These are phyloP conservation scores for Suillus hirtellus DNA, from an alignment of 768 basidiomycete species.

Conservation along the genomic window DNA sequence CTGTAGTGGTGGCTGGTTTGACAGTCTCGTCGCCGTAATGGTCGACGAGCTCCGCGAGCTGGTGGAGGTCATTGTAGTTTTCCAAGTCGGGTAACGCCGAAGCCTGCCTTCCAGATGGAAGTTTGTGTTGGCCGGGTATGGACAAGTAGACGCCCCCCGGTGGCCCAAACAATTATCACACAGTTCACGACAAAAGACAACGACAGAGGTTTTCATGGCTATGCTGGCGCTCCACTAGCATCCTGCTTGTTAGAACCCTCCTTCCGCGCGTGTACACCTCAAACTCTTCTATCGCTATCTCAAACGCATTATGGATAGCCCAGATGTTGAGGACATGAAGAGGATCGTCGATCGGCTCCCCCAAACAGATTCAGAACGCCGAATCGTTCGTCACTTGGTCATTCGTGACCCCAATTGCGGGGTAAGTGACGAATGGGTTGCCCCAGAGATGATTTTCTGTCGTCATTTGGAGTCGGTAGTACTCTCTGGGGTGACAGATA, in stretches of 20 bases:
- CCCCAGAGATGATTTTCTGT: conserved; percentile 54
- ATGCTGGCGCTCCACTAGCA: conserved; percentile 7
- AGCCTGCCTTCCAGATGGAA: not conserved
- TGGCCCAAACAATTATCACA: not conserved
- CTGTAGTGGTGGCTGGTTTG: conserved; percentile 32
- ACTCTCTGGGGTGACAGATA: conserved; percentile 65
- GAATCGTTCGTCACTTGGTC: conserved; percentile 59
- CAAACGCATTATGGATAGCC: conserved; percentile 23
- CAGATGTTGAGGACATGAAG: conserved; percentile 52
- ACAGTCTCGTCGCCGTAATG: conserved; percentile 37
- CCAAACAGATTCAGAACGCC: conserved; percentile 53
- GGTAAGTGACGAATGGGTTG: conserved; percentile 63
- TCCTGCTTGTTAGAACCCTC: not conserved
- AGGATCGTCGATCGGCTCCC: conserved; percentile 62
- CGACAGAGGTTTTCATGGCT: not conserved
- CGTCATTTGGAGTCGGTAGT: conserved; percentile 68
- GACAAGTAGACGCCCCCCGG: conserved; percentile 6
- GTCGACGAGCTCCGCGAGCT: conserved; percentile 57
- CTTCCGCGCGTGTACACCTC: not conserved
- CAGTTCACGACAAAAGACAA: not conserved
- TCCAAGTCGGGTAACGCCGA: not conserved
- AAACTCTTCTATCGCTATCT: not conserved
- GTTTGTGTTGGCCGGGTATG: not conserved
- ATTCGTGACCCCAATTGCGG: conserved; percentile 42
- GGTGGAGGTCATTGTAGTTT: conserved; percentile 24